Base-by-base conservation (phyloP, 2,329 filamentous ascomycete genomes). In the Penicillium sp. region DNA sequence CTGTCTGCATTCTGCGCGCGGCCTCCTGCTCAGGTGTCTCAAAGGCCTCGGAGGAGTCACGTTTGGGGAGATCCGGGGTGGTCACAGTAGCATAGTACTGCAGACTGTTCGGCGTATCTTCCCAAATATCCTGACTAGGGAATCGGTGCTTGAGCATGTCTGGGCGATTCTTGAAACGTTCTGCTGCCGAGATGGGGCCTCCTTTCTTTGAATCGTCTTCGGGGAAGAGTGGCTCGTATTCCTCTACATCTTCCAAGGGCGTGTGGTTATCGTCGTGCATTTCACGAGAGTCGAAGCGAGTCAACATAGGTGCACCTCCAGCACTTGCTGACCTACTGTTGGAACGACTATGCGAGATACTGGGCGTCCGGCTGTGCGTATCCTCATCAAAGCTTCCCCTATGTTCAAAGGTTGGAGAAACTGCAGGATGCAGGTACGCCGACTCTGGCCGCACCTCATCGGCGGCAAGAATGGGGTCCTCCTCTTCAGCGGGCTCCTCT, bases 71-170 rank as follows among this genome's bases (percentile, higher is more conserved):
- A 63, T 91, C 88, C 1, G 91, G 91, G 0, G 90, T 94, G 2
- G 87, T 89, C 7, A 97, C 92, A 53, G 89, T 91, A 3, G 92
- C 86, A 30, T 81, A 76, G 44, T 83, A 84, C 64, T 94, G 85
- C 46, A 90, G 79, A 72, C 91, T 96, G 66, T 86, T 88, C 4
- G 95, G 94, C 0, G 90, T 87, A 69, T 99, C 95, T 75, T 99
- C 94, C 94, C 94, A 99, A 36, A 97, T 84, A 69, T 99, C 94
- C 69, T 92, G 88, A 70, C 92, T 96, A 1, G 94, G 94, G 72
- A 99, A 99, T 55, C 87, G 87, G 57, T 84, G 82, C 54, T 80
- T 75, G 57, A 83, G 79, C 49, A 76, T 55, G 35, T 79, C 76
- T 5, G 78, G 75, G 33, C 77, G 75, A 50, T 71, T 73, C 69